These are phyloP conservation scores for Macadamia tetraphylla DNA, from an alignment of 164 flowering plant genomes.

Conservation along the genomic window DNA sequence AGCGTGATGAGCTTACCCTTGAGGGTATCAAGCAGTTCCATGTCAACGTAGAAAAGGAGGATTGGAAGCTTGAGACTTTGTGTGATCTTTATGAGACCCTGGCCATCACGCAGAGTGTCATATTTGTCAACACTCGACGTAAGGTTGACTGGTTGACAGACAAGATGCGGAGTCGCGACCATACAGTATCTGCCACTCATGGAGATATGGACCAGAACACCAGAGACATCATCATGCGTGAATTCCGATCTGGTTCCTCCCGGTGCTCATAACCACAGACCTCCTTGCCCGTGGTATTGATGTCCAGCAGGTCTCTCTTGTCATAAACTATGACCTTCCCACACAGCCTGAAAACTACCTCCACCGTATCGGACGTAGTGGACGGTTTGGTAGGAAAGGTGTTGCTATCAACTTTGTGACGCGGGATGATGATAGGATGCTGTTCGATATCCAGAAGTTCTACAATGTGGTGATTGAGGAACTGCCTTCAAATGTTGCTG, in stretches of 20 bases:
- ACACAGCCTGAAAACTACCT: conserved; percentile 90
- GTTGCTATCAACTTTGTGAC: conserved; percentile 84
- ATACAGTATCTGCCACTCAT: conserved; percentile 85
- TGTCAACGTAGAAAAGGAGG: conserved; percentile 81
- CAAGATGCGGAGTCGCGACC: conserved; percentile 83
- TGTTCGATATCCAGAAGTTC: conserved; percentile 69
- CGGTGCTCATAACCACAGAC: conserved; percentile 88
- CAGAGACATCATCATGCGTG: conserved; percentile 82
- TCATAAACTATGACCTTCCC: conserved; percentile 77
- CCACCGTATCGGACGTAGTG: conserved; percentile 87
- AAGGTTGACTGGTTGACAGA: conserved; percentile 95
- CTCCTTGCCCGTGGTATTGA: conserved; percentile 87
- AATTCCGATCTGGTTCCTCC: conserved; percentile 81
- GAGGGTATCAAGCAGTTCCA: conserved; percentile 90
- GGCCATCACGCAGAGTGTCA: conserved; percentile 88
- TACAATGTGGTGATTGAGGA: conserved; percentile 74
- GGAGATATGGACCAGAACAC: conserved; percentile 94
- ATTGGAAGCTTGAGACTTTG: conserved; percentile 78
- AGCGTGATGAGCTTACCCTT: conserved; percentile 83
- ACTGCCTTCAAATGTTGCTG: conserved; percentile 73
- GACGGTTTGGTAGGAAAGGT: conserved; percentile 84
- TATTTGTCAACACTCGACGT: conserved; percentile 83
- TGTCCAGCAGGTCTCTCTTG: conserved; percentile 88
- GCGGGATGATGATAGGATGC: conserved; percentile 74
- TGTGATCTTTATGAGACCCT: conserved; percentile 84